Conservation (phyloP, 2,329 filamentous ascomycete species). For the Aspergillus spinulosporus region DNA sequence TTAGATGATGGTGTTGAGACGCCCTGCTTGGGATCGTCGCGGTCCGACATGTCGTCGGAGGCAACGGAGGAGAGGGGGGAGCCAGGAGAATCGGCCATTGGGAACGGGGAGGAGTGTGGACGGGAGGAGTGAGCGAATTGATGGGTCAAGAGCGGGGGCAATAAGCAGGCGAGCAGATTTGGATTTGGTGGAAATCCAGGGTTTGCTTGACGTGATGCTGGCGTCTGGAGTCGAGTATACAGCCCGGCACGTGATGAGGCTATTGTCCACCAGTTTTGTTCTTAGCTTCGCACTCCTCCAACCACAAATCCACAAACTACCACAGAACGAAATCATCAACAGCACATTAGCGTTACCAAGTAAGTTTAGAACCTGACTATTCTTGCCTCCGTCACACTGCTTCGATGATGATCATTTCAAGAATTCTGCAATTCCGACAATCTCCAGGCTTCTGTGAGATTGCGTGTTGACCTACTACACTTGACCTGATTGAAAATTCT, state of each 20-base stretch:
- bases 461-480: slow-evolving; percentile 50
- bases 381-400: background rate
- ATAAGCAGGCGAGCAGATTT: background rate
- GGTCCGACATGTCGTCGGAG: slow-evolving; percentile 59
- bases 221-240: slow-evolving; percentile 26
- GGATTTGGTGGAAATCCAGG: background rate
- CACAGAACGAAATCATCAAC: slow-evolving; percentile 3
- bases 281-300: slow-evolving; percentile 6
- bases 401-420: slow-evolving; percentile 42
- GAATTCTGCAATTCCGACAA: slow-evolving; percentile 51
- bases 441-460: slow-evolving; percentile 42
- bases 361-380: slow-evolving; percentile 2
- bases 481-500: slow-evolving; percentile 42
- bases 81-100: slow-evolving; percentile 57
- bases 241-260: slow-evolving; percentile 28
- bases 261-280: slow-evolving; percentile 15
- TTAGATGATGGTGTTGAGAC: slow-evolving; percentile 47
- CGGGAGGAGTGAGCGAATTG: slow-evolving; percentile 9
- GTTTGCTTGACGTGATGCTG: slow-evolving; percentile 18
- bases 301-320: background rate
- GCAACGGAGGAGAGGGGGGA: slow-evolving; percentile 66
- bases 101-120: slow-evolving; percentile 13
- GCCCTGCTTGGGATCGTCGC: slow-evolving; percentile 57
- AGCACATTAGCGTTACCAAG: background rate
- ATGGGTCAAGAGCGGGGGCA: slow-evolving; percentile 8